These are phyloP conservation scores for Mycocentrospora acerina DNA, from an alignment of 2,329 filamentous ascomycete species.

Conservation along the genomic window DNA sequence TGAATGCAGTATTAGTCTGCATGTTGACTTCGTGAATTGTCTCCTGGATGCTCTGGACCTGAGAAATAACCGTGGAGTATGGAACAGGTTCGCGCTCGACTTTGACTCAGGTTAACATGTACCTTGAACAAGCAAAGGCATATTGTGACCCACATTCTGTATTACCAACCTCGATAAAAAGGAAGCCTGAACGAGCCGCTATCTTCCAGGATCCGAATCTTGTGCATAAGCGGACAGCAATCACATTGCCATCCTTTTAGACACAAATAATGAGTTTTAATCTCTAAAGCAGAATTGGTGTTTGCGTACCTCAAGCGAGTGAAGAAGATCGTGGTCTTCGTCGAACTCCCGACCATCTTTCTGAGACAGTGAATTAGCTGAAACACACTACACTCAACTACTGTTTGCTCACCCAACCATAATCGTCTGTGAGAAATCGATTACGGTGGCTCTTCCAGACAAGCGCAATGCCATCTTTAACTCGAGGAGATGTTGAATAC, in stretches of 20 bases:
- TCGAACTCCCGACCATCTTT: neutral
- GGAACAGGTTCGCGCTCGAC: neutral
- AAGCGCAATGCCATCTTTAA: slow-evolving; percentile 1
- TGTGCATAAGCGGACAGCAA: neutral
- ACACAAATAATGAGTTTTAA: neutral
- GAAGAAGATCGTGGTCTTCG: neutral
- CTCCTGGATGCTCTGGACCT: neutral
- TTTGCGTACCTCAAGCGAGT: neutral
- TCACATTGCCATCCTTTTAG: neutral
- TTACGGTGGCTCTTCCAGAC: slow-evolving; percentile 2
- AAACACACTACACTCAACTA: neutral
- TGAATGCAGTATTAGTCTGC: neutral
- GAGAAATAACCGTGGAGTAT: neutral
- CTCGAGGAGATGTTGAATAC: neutral
- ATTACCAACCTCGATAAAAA: neutral
- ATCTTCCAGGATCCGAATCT: neutral
- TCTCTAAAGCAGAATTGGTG: neutral
- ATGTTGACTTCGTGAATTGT: slow-evolving; percentile 1
- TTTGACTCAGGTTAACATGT: neutral
- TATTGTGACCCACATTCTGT: neutral
- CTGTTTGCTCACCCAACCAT: neutral
- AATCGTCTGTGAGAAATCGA: neutral
- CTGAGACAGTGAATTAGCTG: neutral
- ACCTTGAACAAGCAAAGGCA: neutral
- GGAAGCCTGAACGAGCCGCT: neutral